Evolutionary conservation across 108 stramenopile genomes (phyloP).

Genomic region (Aurantiochytrium sp.): DNA sequence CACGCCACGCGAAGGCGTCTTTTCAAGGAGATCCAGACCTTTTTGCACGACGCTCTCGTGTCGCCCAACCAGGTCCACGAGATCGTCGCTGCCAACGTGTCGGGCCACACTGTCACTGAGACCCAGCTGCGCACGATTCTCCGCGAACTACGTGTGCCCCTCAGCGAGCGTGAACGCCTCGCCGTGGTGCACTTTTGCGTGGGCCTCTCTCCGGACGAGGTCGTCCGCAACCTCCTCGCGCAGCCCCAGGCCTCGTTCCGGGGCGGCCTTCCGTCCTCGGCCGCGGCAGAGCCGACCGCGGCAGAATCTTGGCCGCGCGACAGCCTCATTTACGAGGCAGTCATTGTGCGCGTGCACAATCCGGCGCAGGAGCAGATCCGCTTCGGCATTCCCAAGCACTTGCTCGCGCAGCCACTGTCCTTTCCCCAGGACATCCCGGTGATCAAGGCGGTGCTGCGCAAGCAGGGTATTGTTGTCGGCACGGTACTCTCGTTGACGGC

Average conservation of each 20-base stretch:
- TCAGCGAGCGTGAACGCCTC: not conserved
- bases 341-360: not conserved
- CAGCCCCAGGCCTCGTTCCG: not conserved
- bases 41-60: not conserved
- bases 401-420: not conserved
- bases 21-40: not conserved
- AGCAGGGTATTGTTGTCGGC: not conserved
- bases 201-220: not conserved
- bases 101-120: not conserved
- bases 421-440: slow-evolving; percentile 6
- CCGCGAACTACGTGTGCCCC: not conserved
- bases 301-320: no score
- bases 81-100: not conserved
- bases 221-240: not conserved
- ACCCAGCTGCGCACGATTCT: not conserved
- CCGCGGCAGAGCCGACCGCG: no score
- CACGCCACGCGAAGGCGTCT: not conserved
- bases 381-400: not conserved
- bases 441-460: not conserved
- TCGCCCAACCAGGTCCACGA: not conserved
- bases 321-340: not conserved
- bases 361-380: not conserved
- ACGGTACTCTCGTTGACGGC: not conserved
- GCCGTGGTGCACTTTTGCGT: not conserved
- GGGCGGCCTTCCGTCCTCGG: no score